Evolutionary conservation across 2,329 filamentous ascomycete genomes (phyloP), one percentile per base, ranked within the genome.

Genomic region (Tolypocladium amazonense): DNA sequence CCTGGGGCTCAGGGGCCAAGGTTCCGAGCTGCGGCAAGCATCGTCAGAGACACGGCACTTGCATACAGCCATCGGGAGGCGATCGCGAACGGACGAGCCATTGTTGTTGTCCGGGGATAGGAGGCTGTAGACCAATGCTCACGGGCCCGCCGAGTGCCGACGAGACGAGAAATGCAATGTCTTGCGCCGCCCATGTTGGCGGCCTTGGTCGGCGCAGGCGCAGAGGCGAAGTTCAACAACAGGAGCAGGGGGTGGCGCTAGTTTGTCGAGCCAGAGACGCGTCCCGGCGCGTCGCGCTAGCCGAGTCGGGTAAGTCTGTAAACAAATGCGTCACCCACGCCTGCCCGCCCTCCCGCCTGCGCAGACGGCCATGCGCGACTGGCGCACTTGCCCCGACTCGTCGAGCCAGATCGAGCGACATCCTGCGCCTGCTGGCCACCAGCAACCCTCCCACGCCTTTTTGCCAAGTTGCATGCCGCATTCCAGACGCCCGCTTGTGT

Each of bases 251-350:
- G 57, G 45, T 41, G 57, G 39, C 39, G 50, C 18, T 55, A 45
- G 33, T 25, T 14, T 37, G 33, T 52, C 30, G 57, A 58, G 58
- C 53, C 35, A 60, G 57, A 65, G 65, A 73, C 71, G 71, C 72
- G 72, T 69, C 66, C 62, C 52, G 58, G 62, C 71, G 71, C 68
- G 72, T 64, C 53, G 52, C 63, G 63, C 71, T 72, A 72, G 59
- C 63, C 66, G 25, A 0, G 62, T 63, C 38, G 55, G 65, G 72
- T 62, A 73, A 68, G 25, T 60, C 56, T 64, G 70, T 74, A 74
- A 74, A 74, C 72, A 74, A 72, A 73, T 71, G 71, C 70, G 69
- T 71, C 69, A 71, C 67, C 67, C 63, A 59, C 63, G 56, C 63
- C 57, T 59, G 56, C 58, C 56, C 61, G 59, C 61, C 60, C 59